Conservation (phyloP, 192 early-diverging fungal species). For the Coemansia sp. region DNA sequence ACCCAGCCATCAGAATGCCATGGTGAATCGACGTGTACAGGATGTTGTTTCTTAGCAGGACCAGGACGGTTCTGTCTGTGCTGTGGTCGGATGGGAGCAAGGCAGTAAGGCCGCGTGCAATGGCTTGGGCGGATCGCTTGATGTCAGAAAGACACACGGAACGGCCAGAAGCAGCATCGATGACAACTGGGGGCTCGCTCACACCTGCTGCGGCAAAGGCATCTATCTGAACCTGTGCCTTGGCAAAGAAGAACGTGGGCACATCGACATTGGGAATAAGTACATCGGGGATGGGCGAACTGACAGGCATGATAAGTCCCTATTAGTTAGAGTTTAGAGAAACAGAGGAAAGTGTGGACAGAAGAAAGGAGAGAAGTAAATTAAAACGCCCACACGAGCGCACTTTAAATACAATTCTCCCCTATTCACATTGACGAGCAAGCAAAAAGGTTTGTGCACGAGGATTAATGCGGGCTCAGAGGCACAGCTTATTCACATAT, state of each 20-base stretch:
- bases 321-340: too few species aligned
- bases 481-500: too few species aligned
- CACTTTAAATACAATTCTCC: too few species aligned
- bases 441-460: too few species aligned
- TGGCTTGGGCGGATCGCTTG: slow-evolving; percentile 9
- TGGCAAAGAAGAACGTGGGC: slow-evolving; percentile 29
- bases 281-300: slow-evolving; percentile 29
- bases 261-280: slow-evolving; percentile 27
- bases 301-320: slow-evolving; percentile 45
- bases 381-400: too few species aligned
- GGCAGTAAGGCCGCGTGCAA: slow-evolving; percentile 13
- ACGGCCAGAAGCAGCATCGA: slow-evolving; percentile 11
- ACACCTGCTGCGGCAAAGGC: neutral
- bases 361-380: too few species aligned
- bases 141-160: slow-evolving; percentile 24
- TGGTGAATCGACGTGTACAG: slow-evolving; percentile 21
- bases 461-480: too few species aligned
- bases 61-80: slow-evolving; percentile 2
- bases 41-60: slow-evolving; percentile 22
- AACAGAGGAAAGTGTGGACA: too few species aligned
- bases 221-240: slow-evolving; percentile 16
- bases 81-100: neutral
- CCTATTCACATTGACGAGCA: too few species aligned
- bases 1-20: slow-evolving; percentile 36
- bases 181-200: slow-evolving; percentile 12